Percentiles rank a stretch among this genome's conserved stretches.
phyloP scores from a whole-genome alignment of 495 filamentous ascomycete genomes.

The Daldinia childiae region DNA sequence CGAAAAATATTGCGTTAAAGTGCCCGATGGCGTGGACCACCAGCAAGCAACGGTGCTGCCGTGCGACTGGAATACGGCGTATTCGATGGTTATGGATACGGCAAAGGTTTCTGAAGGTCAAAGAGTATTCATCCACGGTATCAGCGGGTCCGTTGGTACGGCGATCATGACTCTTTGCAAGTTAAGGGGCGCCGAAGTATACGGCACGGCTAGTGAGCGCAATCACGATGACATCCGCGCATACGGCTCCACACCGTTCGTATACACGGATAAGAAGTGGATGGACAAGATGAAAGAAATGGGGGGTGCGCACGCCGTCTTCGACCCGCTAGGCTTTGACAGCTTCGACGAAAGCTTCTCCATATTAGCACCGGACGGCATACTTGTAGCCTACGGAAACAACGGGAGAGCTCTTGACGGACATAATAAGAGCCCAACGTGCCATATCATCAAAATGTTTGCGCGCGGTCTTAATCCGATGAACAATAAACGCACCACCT shows the following conservation, averaged over 20 bases:
- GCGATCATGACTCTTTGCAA: constrained; percentile 48
- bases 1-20: constrained; percentile 51
- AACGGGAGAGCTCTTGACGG: constrained; percentile 38
- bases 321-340: constrained; percentile 57
- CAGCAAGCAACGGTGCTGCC: constrained; percentile 46
- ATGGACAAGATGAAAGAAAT: constrained; percentile 51
- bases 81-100: constrained; percentile 51
- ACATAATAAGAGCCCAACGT: constrained; percentile 22
- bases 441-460: constrained; percentile 41
- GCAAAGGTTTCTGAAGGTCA: constrained; percentile 51
- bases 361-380: constrained; percentile 42
- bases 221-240: constrained; percentile 50
- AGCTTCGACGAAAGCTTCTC: constrained; percentile 57
- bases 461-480: constrained; percentile 38
- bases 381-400: constrained; percentile 45
- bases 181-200: constrained; percentile 52
- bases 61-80: constrained; percentile 55
- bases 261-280: constrained; percentile 57
- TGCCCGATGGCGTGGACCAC: constrained; percentile 49
- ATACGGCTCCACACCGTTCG: constrained; percentile 48
- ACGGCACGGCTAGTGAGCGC: constrained; percentile 52
- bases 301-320: constrained; percentile 54
- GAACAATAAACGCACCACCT: constrained; percentile 43
- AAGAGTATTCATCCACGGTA: constrained; percentile 56
- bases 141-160: constrained; percentile 55